phyloP scores from a whole-genome alignment of 2,329 filamentous ascomycete genomes.

The Cladophialophora exuberans region DNA sequence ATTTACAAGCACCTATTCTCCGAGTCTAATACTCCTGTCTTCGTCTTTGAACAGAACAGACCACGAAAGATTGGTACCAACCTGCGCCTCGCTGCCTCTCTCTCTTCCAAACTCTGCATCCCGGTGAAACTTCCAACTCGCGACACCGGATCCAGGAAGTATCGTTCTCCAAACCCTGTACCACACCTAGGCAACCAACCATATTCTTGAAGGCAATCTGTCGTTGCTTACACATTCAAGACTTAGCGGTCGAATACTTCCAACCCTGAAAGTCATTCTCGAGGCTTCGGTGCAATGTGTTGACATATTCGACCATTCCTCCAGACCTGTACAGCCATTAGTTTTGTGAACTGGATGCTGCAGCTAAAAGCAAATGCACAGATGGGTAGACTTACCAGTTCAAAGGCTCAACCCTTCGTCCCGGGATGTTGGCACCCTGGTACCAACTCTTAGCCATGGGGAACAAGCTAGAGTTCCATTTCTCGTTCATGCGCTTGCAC shows the following conservation, averaged over 20 bases:
- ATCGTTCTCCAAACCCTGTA: too few relatives aligned
- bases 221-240: not conserved
- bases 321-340: conserved; percentile 25
- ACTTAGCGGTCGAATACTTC: conserved; percentile 18
- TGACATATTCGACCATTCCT: conserved; percentile 29
- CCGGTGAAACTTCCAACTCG: too few relatives aligned
- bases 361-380: not conserved
- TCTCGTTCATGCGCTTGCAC: conserved; percentile 47
- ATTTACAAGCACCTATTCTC: too few relatives aligned
- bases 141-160: too few relatives aligned
- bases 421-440: conserved; percentile 60
- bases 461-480: conserved; percentile 54
- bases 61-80: too few relatives aligned
- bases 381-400: conserved; percentile 42
- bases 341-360: not conserved
- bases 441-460: conserved; percentile 57
- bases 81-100: too few relatives aligned
- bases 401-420: conserved; percentile 57
- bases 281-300: conserved; percentile 22
- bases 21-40: too few relatives aligned
- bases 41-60: too few relatives aligned
- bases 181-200: too few relatives aligned
- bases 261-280: conserved; percentile 30
- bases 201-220: too few relatives aligned
- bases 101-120: too few relatives aligned